Conservation (phyloP, 495 filamentous ascomycete genomes). For the Xylaria bambusicola region DNA sequence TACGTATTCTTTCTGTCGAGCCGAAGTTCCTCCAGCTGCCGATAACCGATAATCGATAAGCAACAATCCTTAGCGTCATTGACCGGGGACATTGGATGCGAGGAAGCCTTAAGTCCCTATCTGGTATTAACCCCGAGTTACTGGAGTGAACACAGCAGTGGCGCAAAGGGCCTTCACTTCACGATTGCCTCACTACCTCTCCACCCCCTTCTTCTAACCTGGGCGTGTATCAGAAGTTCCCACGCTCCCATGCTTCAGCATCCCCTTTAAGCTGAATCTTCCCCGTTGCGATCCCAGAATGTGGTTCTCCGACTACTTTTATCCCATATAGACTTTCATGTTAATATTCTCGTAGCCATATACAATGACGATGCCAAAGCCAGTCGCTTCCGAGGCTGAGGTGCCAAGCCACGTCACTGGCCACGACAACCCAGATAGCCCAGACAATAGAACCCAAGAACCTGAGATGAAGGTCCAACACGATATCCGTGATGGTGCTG, state of each 20-base stretch:
- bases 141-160: slow-evolving; percentile 1
- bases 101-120: background rate
- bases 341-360: slow-evolving; percentile 8
- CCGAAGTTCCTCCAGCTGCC: slow-evolving; percentile 10
- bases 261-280: slow-evolving; percentile 4
- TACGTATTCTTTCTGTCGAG: background rate
- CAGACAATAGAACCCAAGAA: background rate
- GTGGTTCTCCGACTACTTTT: background rate
- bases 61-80: background rate
- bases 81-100: too few relatives aligned
- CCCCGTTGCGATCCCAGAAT: slow-evolving; percentile 8
- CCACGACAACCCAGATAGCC: background rate
- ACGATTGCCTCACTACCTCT: slow-evolving; percentile 19
- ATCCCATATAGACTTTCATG: slow-evolving; percentile 1
- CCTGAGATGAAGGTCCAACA: background rate
- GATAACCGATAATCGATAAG: slow-evolving; percentile 16
- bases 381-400: background rate
- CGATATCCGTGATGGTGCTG: background rate
- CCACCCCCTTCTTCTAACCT: slow-evolving; percentile 6
- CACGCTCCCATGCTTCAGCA: slow-evolving; percentile 1
- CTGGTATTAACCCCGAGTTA: background rate
- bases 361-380: background rate
- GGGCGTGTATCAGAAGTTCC: slow-evolving; percentile 18
- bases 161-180: slow-evolving; percentile 12
- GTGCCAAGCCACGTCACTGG: background rate